Percentiles rank a stretch among this genome's conserved stretches.
Conservation (phyloP, 495 filamentous ascomycete species). For the Cenococcum geophilum region DNA sequence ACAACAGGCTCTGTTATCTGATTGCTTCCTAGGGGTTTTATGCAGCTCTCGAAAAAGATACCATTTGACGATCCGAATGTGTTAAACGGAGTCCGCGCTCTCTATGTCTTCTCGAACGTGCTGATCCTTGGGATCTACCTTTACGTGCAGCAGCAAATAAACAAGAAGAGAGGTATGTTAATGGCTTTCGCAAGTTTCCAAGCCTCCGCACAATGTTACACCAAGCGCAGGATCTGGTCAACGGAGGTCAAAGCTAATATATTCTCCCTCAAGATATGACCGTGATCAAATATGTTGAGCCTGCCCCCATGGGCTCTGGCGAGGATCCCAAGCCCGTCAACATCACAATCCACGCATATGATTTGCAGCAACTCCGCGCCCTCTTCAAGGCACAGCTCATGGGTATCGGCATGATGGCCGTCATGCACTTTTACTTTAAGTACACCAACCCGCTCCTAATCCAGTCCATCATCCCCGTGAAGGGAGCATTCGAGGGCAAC, state of each 20-base stretch:
- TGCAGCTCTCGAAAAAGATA: conserved; percentile 94
- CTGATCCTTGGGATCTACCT: conserved; percentile 79
- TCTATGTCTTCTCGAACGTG: conserved; percentile 82
- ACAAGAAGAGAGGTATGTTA: conserved; percentile 85
- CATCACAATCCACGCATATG: conserved; percentile 91
- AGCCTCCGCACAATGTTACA: not conserved
- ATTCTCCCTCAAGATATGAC: conserved; percentile 63
- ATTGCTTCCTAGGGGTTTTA: conserved; percentile 57
- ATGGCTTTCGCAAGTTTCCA: not conserved
- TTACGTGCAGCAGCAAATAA: conserved; percentile 74
- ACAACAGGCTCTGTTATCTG: not conserved
- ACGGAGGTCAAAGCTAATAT: not conserved
- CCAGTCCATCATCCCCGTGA: conserved; percentile 96
- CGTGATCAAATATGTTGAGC: conserved; percentile 98
- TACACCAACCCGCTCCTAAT: conserved; percentile 99
- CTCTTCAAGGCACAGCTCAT: conserved; percentile 83
- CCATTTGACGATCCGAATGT: conserved; percentile 89
- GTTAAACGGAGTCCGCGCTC: conserved; percentile 71
- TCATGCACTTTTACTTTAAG: conserved; percentile 98
- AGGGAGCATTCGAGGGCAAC: conserved; percentile 90
- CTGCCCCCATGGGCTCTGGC: conserved; percentile 78
- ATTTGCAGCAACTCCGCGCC: conserved; percentile 72
- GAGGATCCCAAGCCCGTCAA: conserved; percentile 94
- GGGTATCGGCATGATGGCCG: conserved; percentile 93
- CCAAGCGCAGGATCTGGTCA: not conserved